Evolutionary conservation across 179 eudicot species (phyloP).

Genomic region (Silene coronaria): DNA sequence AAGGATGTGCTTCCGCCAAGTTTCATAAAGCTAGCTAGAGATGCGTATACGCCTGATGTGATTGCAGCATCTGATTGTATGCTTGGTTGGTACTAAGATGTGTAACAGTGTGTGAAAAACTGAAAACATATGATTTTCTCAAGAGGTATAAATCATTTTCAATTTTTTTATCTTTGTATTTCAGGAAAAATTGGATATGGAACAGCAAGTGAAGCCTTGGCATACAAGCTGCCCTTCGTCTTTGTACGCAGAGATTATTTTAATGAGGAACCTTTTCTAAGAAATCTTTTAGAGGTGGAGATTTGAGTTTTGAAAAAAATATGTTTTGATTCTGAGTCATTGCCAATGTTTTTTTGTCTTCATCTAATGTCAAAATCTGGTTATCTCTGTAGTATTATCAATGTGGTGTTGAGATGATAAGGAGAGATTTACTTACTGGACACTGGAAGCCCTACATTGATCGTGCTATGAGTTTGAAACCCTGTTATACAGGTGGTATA

Average conservation of each 20-base stretch:
- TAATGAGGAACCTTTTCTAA: constrained; percentile 92
- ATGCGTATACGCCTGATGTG: constrained; percentile 86
- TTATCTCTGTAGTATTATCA: constrained; percentile 58
- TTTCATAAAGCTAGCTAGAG: constrained; percentile 77
- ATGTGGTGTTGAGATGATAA: constrained; percentile 97
- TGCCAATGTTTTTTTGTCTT: background rate
- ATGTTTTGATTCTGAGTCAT: constrained; percentile 1
- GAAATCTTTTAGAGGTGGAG: constrained; percentile 90
- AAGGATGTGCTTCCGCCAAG: constrained; percentile 69
- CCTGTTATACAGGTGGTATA: constrained; percentile 82
- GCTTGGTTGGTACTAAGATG: constrained; percentile 71
- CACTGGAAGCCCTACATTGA: constrained; percentile 97
- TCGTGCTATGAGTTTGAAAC: constrained; percentile 86
- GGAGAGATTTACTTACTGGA: constrained; percentile 96
- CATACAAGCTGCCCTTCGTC: constrained; percentile 90
- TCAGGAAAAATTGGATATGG: constrained; percentile 99
- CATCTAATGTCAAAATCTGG: background rate
- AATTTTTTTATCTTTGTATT: constrained; percentile 13
- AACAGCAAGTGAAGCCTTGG: constrained; percentile 96
- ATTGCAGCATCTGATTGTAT: constrained; percentile 98
- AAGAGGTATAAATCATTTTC: constrained; percentile 2
- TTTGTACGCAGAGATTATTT: constrained; percentile 98
- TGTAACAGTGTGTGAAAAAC: background rate
- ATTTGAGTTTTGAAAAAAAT: background rate
- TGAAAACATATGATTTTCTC: background rate